Base-by-base conservation (phyloP, 2,329 filamentous ascomycete species). In the Diaporthe aspalathi region DNA sequence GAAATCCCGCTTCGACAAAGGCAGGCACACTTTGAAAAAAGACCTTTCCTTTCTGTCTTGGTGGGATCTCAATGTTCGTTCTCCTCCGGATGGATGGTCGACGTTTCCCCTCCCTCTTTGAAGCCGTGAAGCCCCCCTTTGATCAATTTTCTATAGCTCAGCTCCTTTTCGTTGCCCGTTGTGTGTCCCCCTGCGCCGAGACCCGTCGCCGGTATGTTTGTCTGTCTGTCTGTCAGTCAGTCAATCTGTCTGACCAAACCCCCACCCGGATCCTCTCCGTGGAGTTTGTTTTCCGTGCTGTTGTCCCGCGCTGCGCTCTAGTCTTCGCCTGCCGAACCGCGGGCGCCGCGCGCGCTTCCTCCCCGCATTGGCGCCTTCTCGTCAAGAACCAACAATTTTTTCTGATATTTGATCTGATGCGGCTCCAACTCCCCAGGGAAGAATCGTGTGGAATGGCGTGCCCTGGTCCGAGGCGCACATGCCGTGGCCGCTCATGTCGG, bases 91-190 rank as follows among this genome's bases (percentile, higher is more conserved):
- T n/a, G n/a, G n/a, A n/a, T n/a, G n/a, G n/a, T n/a, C n/a, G n/a
- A n/a, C n/a, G n/a, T n/a, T 8, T 49, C 22, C 22, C 22, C 32
- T 35, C 32, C 9, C 32, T 4, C 22, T 38, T n/a, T 4, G 8
- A 35, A 63, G 60, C 60, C 60, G 60, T 63, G 60, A 63, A 63
- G 60, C 60, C 45, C n/a, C 7, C 4, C n/a, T n/a, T 27, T 6
- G 22, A 32, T 16, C 16, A n/a, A 45, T 6, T 24, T 35, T 63
- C 60, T 63, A 63, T 20, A 32, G 22, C 16, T 2, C 5, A n/a
- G n/a, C n/a, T n/a, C n/a, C n/a, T n/a, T n/a, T n/a, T 22, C 9
- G 0, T 16, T 5, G 43, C 11, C 29, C n/a, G n/a, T n/a, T 5
- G 17, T n/a, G 6, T 3, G 8, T 32, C 27, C 40, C 27, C 16